Percentiles rank a stretch among this genome's conserved stretches.
Evolutionary conservation across 257 asterid species (phyloP).

Genomic region (Anisodus tanguticus): DNA sequence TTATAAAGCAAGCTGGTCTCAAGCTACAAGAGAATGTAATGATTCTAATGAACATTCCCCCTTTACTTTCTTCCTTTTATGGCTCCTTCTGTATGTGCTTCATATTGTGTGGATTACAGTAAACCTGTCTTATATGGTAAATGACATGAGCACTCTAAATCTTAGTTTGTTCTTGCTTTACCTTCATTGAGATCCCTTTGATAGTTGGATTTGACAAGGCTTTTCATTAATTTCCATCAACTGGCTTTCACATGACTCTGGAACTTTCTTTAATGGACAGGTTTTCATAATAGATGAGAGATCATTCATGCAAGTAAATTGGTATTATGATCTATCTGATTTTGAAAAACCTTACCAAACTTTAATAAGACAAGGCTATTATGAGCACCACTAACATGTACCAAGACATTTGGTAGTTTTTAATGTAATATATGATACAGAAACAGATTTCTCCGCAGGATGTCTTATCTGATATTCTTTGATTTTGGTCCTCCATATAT

Average conservation of each 20-base stretch:
- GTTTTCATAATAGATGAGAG: background rate
- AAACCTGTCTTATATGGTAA: background rate
- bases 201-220: background rate
- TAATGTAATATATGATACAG: background rate
- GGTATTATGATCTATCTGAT: slow-evolving; percentile 11
- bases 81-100: slow-evolving; percentile 1
- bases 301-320: background rate
- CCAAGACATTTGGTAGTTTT: background rate
- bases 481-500: background rate
- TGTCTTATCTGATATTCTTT: background rate
- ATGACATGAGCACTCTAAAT: background rate
- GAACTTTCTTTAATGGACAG: slow-evolving; percentile 15
- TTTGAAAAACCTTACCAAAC: background rate
- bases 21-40: slow-evolving; percentile 90
- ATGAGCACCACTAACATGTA: background rate
- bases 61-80: slow-evolving; percentile 30
- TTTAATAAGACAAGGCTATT: background rate
- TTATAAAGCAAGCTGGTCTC: slow-evolving; percentile 91
- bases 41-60: slow-evolving; percentile 16
- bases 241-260: background rate
- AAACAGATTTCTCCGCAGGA: background rate
- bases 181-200: background rate
- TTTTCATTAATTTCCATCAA: background rate
- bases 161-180: background rate
- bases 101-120: background rate